phyloP scores from a whole-genome alignment of 1,284 basidiomycete genomes.

The Ustilago shanxiensis region DNA sequence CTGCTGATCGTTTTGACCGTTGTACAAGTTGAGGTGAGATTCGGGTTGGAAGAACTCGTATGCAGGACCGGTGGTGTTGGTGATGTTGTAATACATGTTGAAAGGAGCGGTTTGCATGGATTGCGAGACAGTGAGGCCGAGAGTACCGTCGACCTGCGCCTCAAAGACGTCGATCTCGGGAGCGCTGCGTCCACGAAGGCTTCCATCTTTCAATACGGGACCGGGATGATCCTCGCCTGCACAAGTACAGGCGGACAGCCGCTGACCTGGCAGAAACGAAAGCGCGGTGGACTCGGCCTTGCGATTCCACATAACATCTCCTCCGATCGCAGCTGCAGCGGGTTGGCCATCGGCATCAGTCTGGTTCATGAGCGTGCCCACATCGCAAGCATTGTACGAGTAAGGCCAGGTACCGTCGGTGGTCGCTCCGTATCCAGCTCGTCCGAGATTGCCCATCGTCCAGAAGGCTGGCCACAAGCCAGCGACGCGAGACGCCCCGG shows the following conservation, averaged over 20 bases:
- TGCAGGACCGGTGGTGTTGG: conserved; percentile 54
- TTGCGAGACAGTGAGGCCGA: conserved; percentile 78
- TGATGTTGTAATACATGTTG: conserved; percentile 71
- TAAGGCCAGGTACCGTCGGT: conserved; percentile 80
- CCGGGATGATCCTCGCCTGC: conserved; percentile 85
- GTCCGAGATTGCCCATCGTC: conserved; percentile 84
- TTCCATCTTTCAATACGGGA: conserved; percentile 77
- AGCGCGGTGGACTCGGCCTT: conserved; percentile 67
- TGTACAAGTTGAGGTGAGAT: conserved; percentile 73
- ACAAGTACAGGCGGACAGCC: conserved; percentile 79
- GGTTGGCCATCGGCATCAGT: conserved; percentile 53
- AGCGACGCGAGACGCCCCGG: conserved; percentile 76
- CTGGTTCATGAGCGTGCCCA: conserved; percentile 65
- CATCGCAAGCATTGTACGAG: conserved; percentile 70
- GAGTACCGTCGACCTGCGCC: conserved; percentile 71
- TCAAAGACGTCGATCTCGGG: conserved; percentile 81
- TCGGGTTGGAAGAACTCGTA: conserved; percentile 56
- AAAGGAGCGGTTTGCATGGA: conserved; percentile 81
- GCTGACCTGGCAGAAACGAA: conserved; percentile 80
- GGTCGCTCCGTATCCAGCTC: conserved; percentile 67
- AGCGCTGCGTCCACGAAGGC: conserved; percentile 78
- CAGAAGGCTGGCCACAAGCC: conserved; percentile 73
- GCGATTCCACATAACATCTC: conserved; percentile 61
- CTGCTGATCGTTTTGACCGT: conserved; percentile 83
- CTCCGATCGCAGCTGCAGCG: conserved; percentile 40